Base-by-base conservation (phyloP, 2,329 filamentous ascomycete species). In the Sclerotiophoma versabilis region DNA sequence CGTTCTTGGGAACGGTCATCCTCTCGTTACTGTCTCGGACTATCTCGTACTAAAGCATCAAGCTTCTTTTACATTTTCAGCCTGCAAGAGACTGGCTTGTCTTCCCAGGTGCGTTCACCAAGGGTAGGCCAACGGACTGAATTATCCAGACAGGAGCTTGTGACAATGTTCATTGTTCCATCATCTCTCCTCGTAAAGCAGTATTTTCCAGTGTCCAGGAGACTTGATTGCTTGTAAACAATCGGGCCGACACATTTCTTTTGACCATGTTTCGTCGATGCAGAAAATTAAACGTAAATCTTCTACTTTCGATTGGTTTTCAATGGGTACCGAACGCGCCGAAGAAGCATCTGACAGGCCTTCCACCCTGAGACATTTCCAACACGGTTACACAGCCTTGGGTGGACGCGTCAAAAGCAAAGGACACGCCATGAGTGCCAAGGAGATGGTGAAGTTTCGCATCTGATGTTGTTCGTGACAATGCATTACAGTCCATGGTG, bases 181-280 rank as follows among this genome's bases (percentile, higher is more conserved):
- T 46, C 34, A 39, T 34, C 12, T 9, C 8, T 26, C 29, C 14
- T 25, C 17, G 27, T 29, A 49, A 11, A 29, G 19, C 10, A 17
- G 29, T 45, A 30, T 43, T 12, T 26, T 44, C 27, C 12, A n/a
- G 15, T 23, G 39, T 23, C 14, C 14, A 39, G 26, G 42, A 30
- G 23, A 26, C 50, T 32, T 49, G 39, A 39, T 45, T 39, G 33
- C 45, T 45, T 45, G 45, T 45, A 36, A 34, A 54, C 22, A 54
- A n/a, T 54, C 45, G 45, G 45, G 45, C 45, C 51, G 51, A 49
- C 26, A 20, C 29, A 45, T 49, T 54, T 8, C 51, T 54, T 45
- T 49, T 54, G 32, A 23, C 17, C 39, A 39, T 33, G 45, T 45
- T 46, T 49, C 39, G 34, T 48, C n/a, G 30, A 41, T 11, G 19